phyloP scores from a whole-genome alignment of 306 rosid species.

The Inga leiocalycina region DNA sequence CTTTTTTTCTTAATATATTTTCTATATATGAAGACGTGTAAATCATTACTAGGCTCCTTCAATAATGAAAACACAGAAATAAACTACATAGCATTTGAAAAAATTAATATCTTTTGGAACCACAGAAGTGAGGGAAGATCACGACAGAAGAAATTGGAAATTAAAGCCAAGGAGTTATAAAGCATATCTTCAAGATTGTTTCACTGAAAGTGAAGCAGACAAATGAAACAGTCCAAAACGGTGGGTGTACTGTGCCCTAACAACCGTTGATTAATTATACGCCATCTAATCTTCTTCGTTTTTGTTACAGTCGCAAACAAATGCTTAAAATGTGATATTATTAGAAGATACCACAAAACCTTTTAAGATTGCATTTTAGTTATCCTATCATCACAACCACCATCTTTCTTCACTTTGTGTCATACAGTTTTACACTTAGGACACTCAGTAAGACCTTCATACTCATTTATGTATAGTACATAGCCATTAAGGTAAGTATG shows the following conservation, averaged over 20 bases:
- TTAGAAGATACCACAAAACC: too few relatives aligned
- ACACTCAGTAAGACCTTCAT: too few relatives aligned
- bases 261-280: background rate
- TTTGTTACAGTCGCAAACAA: too few relatives aligned
- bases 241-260: constrained; percentile 18
- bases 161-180: background rate
- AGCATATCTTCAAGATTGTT: constrained; percentile 33
- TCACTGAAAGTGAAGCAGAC: constrained; percentile 41
- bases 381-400: too few relatives aligned
- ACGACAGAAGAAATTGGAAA: background rate
- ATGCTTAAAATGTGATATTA: too few relatives aligned
- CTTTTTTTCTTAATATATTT: background rate
- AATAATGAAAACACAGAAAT: background rate
- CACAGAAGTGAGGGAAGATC: background rate
- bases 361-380: too few relatives aligned
- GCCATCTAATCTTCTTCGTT: too few relatives aligned
- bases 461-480: too few relatives aligned
- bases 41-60: background rate
- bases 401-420: too few relatives aligned
- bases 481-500: too few relatives aligned
- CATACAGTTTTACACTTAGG: too few relatives aligned
- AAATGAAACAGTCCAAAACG: constrained; percentile 38
- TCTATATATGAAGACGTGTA: too few relatives aligned
- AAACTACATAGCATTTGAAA: background rate
- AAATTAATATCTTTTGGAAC: background rate